A percentile compares a stretch with the other conserved stretches of the same genome.
These are phyloP conservation scores for Vitis amurensis DNA, from an alignment of 164 flowering plant genomes.

Conservation along the genomic window DNA sequence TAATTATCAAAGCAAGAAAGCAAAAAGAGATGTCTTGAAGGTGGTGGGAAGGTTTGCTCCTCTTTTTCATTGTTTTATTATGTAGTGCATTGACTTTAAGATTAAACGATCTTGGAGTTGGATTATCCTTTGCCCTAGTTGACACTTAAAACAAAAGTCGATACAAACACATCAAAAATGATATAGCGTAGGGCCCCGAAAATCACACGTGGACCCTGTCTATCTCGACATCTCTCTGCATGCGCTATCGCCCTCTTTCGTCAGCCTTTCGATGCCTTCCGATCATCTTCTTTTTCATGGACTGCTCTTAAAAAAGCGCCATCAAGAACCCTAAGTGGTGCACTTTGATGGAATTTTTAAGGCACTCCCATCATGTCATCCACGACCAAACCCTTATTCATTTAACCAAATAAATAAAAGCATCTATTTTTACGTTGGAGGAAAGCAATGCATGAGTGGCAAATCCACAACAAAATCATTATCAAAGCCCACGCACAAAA, in stretches of 20 bases:
- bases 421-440: constrained; percentile 40
- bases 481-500: background rate
- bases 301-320: constrained; percentile 9
- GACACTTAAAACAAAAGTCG: constrained; percentile 22
- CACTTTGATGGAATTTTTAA: constrained; percentile 37
- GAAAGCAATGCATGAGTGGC: constrained; percentile 65
- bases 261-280: constrained; percentile 63
- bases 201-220: constrained; percentile 39
- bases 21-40: constrained; percentile 8
- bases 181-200: constrained; percentile 27
- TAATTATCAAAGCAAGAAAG: constrained; percentile 8
- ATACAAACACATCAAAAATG: constrained; percentile 16
- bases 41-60: background rate
- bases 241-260: constrained; percentile 33
- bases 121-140: constrained; percentile 17
- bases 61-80: background rate
- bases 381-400: constrained; percentile 20
- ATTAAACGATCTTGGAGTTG: constrained; percentile 4
- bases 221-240: constrained; percentile 29
- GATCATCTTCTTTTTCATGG: constrained; percentile 25
- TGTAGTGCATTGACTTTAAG: constrained; percentile 34
- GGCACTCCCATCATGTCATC: constrained; percentile 14
- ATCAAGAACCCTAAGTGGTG: constrained; percentile 42
- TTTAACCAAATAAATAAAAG: background rate
- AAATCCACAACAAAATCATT: constrained; percentile 50